phyloP scores from a whole-genome alignment of 495 filamentous ascomycete species.

The Emericellopsis terricola region DNA sequence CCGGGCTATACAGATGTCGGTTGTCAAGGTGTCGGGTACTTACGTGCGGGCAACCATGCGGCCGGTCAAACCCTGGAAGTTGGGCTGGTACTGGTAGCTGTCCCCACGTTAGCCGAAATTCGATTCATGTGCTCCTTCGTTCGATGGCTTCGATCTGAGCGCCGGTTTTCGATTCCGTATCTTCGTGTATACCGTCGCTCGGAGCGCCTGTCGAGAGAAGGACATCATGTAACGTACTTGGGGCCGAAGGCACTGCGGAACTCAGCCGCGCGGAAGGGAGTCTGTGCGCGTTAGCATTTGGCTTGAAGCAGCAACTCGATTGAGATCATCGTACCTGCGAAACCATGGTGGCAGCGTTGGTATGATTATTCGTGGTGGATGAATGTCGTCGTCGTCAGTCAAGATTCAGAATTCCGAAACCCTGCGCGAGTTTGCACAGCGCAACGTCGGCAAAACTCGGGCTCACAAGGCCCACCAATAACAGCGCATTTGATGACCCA shows the following conservation, averaged over 20 bases:
- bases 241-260: conserved; percentile 30
- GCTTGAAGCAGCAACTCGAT: no score
- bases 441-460: neutral
- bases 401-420: no score
- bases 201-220: no score
- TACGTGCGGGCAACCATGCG: no score
- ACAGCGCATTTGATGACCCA: neutral
- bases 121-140: no score
- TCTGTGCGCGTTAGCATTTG: conserved; percentile 10
- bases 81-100: conserved; percentile 29
- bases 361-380: neutral
- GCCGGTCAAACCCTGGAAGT: conserved; percentile 18
- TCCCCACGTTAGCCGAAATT: conserved; percentile 14
- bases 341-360: conserved; percentile 16
- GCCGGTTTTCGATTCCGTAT: no score
- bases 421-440: conserved; percentile 15
- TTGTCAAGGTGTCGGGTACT: no score
- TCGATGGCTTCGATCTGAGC: no score
- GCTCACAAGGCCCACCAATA: neutral
- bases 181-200: no score
- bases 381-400: conserved; percentile 1
- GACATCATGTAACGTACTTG: conserved; percentile 20
- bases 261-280: conserved; percentile 11
- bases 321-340: conserved; percentile 24
- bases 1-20: no score